Base-by-base conservation (phyloP, 768 basidiomycete species). In the Agaricus subrufescens region DNA sequence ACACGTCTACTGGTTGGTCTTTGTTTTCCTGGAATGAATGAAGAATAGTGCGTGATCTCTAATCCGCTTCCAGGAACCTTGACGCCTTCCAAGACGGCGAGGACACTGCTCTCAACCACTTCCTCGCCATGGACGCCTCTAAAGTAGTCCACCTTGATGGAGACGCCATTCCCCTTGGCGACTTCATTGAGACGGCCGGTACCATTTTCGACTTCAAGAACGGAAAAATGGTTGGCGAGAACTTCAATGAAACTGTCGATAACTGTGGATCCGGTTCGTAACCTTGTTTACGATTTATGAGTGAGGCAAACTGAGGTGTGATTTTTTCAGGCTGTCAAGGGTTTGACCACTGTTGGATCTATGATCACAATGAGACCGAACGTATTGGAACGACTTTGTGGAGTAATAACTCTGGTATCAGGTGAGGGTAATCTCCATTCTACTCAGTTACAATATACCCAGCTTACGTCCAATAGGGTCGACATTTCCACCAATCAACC, bases 401-500 rank as follows among this genome's bases (percentile, higher is more conserved):
- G 72, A 81, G 80, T 59, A 69, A 75, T 30, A 60, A 66, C 1
- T 80, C 81, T 15, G 81, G 82, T 2, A 80, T 83, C 57, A 68
- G 71, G 78, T 79, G 50, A 26, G 67, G 47, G 29, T 19, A 9
- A 12, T 34, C 1, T 19, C 42, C 26, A n/a, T 27, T 8, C 27
- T 8, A 29, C 6, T 30, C 55, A 39, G 14, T 11, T 43, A 26
- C 39, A 37, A 55, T 6, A 25, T 25, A 15, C 23, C 31, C 15
- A 47, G 12, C 14, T 7, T 15, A 23, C n/a, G 23, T 23, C 7
- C 30, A 47, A 56, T 51, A 81, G 80, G 34, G 61, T 82, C 14
- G 79, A 81, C 39, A 75, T 82, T 19, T 69, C 70, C 0, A 78
- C 81, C 1, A 71, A 79, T 61, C 80, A 82, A 61, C 76, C 79